Conservation (phyloP, 2,329 filamentous ascomycete species). For the Neopestalotiopsis rosae region DNA sequence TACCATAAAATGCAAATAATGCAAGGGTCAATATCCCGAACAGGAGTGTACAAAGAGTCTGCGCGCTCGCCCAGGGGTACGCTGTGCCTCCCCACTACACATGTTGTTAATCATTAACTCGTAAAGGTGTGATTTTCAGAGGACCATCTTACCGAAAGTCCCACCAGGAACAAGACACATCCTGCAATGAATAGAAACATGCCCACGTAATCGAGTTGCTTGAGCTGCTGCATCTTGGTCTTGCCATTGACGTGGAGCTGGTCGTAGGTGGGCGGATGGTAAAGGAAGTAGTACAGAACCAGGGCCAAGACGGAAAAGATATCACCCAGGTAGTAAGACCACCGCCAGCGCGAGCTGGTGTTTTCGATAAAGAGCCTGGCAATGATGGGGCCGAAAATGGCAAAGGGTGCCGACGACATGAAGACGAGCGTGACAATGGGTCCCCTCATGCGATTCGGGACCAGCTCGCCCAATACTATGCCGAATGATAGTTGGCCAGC, state of each 20-base stretch:
- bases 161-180: conserved; percentile 47
- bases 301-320: conserved; percentile 47
- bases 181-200: conserved; percentile 48
- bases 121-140: neutral
- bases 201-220: conserved; percentile 51
- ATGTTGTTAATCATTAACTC: neutral
- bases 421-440: conserved; percentile 43
- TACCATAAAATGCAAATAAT: conserved; percentile 42
- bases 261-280: conserved; percentile 51
- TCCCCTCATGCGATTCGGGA: conserved; percentile 48
- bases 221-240: conserved; percentile 42
- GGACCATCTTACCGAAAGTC: conserved; percentile 37
- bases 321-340: conserved; percentile 54
- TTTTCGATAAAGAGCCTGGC: conserved; percentile 49
- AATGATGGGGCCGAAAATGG: conserved; percentile 51
- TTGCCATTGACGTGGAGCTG: conserved; percentile 46
- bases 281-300: conserved; percentile 48
- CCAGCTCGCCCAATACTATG: conserved; percentile 47
- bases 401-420: conserved; percentile 44
- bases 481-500: conserved; percentile 47
- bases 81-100: conserved; percentile 42
- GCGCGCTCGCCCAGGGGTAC: conserved; percentile 48
- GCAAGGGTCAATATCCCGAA: conserved; percentile 42
- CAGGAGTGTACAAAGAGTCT: conserved; percentile 42
- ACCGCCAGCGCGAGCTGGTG: conserved; percentile 50